Evolutionary conservation across 805 yeast genomes (phyloP).

Genomic region (Lipomyces kockii): DNA sequence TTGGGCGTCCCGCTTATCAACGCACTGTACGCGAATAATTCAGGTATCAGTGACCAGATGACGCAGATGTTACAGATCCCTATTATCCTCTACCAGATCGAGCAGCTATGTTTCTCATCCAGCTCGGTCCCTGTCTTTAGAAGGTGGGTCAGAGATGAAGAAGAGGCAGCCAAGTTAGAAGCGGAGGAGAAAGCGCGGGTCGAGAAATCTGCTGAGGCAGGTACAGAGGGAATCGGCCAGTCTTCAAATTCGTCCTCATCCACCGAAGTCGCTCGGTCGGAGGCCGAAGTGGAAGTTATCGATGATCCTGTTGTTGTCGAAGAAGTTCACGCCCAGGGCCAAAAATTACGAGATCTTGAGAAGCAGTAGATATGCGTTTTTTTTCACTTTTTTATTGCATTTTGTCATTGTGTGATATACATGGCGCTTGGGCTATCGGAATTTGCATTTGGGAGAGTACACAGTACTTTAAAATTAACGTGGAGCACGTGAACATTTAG

Average conservation of each 20-base stretch:
- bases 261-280: conserved; percentile 7
- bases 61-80: conserved; percentile 77
- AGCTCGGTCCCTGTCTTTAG: conserved; percentile 67
- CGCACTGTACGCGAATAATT: conserved; percentile 73
- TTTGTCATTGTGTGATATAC: neutral
- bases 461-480: neutral
- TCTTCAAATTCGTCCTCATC: conserved; percentile 3
- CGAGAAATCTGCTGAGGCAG: conserved; percentile 11
- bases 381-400: neutral
- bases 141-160: conserved; percentile 59
- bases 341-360: neutral
- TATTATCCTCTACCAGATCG: conserved; percentile 81
- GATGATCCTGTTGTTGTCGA: neutral
- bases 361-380: neutral
- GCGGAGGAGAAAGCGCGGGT: conserved; percentile 8
- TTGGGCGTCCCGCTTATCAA: conserved; percentile 81
- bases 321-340: neutral
- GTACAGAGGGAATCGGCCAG: conserved; percentile 1
- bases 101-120: conserved; percentile 85
- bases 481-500: neutral
- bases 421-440: neutral
- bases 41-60: conserved; percentile 46
- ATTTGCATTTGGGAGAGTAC: neutral
- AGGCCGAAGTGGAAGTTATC: neutral
- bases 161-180: conserved; percentile 15